Conservation (phyloP, 192 early-diverging fungal species). For the Kappamyces sp. region DNA sequence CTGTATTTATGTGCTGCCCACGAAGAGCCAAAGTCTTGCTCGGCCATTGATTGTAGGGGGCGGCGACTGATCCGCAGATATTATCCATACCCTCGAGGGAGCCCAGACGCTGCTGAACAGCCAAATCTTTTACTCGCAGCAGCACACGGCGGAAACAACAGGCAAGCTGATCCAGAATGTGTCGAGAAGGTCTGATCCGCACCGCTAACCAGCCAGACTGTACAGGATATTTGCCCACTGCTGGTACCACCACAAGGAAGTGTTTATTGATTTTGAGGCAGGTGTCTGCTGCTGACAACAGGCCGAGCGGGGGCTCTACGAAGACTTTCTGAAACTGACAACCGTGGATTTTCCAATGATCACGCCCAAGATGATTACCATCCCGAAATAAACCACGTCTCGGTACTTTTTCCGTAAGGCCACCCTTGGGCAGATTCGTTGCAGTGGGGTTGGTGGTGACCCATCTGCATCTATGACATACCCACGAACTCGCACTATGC, state of each 20-base stretch:
- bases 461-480: too few species aligned
- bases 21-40: slow-evolving; percentile 66
- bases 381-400: slow-evolving; percentile 33
- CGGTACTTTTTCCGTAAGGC: too few species aligned
- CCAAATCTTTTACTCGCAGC: slow-evolving; percentile 66
- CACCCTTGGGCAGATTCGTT: too few species aligned
- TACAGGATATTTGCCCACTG: slow-evolving; percentile 97
- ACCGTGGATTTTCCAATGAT: slow-evolving; percentile 57
- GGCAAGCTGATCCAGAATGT: slow-evolving; percentile 85
- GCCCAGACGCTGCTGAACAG: slow-evolving; percentile 71
- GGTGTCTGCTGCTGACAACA: slow-evolving; percentile 17
- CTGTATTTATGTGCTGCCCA: slow-evolving; percentile 92
- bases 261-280: slow-evolving; percentile 84
- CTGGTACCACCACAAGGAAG: slow-evolving; percentile 85
- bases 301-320: slow-evolving; percentile 66
- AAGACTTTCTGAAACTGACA: slow-evolving; percentile 64
- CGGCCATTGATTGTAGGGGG: slow-evolving; percentile 67
- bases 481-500: too few species aligned
- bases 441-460: too few species aligned
- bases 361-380: slow-evolving; percentile 64
- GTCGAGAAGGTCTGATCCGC: slow-evolving; percentile 38
- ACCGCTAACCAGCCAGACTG: slow-evolving; percentile 39
- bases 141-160: slow-evolving; percentile 55
- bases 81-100: slow-evolving; percentile 89
- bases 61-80: slow-evolving; percentile 27